Base-by-base conservation (phyloP, 2,329 filamentous ascomycete species). In the Macrophomina phaseolina region DNA sequence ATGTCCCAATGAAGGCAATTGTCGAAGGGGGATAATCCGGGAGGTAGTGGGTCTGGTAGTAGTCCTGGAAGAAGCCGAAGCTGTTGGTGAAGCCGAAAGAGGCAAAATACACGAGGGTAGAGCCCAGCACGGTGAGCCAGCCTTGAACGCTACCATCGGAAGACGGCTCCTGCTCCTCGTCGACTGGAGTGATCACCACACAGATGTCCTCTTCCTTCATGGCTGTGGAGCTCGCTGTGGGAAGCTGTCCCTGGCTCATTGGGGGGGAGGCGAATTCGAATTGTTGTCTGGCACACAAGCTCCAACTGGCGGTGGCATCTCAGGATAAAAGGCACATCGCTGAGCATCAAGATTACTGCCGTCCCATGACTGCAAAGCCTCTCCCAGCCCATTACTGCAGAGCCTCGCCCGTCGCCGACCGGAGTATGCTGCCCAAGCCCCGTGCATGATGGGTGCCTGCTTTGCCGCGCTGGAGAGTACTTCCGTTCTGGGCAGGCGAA, bases 51-150 rank as follows among this genome's bases (percentile, higher is more conserved):
- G 69, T 71, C 42, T 64, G 72, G 65, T 78, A 79, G 64, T 75
- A 75, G 28, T 78, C 75, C 56, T 77, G 76, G 60, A 77, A 77
- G 28, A 77, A 70, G 46, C 75, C 75, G 62, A 74, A 76, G 14
- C 71, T 48, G 51, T 65, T 65, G n/a, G 38, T 40, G 40, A 55
- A 56, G 38, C 63, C 63, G 51, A 65, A 51, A 42, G 46, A 52
- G 34, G 46, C 46, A 53, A 64, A 64, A 14, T 52, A 53, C 16
- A 53, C 61, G 48, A 64, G 61, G 4, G 49, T n/a, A 4, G 61
- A 51, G 23, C 61, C 61, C 5, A 64, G 61, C 14, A 64, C 46
- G 23, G 49, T 53, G 6, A 64, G 61, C 61, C 58, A 62, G n/a
- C 42, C 58, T 49, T 48, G 58, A 48, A 62, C 16, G 58, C 45